Conservation (phyloP, 2,329 filamentous ascomycete genomes). For the Boeremia lycopersici region DNA sequence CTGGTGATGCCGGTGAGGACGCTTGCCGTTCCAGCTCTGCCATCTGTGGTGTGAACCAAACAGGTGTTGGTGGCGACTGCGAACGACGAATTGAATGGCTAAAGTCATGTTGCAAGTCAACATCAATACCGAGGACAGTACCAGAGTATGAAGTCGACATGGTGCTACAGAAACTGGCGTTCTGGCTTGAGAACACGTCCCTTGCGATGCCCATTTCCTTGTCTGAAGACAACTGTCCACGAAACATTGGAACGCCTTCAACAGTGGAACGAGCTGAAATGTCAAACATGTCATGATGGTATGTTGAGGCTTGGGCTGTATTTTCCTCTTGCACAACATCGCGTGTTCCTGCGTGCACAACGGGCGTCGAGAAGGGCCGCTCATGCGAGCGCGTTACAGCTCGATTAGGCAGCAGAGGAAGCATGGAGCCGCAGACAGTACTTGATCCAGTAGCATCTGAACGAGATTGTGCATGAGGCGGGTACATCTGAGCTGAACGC, state of each 20-base stretch:
- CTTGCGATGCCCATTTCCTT: conserved; percentile 22
- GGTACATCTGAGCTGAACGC: conserved; percentile 16
- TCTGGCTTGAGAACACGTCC: conserved; percentile 26
- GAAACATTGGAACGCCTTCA: conserved; percentile 30
- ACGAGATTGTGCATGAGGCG: conserved; percentile 5
- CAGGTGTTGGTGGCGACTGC: conserved; percentile 29
- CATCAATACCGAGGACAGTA: conserved; percentile 43
- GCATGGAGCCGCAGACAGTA: conserved; percentile 3
- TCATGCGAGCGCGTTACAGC: conserved; percentile 23
- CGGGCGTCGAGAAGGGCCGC: conserved; percentile 21
- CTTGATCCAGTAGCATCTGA: conserved; percentile 4
- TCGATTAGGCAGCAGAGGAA: conserved; percentile 18
- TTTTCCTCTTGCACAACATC: conserved; percentile 21
- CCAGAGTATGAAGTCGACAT: conserved; percentile 44
- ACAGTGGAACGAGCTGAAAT: conserved; percentile 28
- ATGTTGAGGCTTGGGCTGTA: conserved; percentile 19
- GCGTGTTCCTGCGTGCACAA: conserved; percentile 30
- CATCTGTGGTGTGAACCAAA: conserved; percentile 36
- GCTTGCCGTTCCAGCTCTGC: conserved; percentile 26
- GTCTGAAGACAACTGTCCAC: conserved; percentile 26
- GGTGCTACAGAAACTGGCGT: conserved; percentile 44
- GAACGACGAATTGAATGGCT: conserved; percentile 20
- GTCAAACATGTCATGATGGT: conserved; percentile 27
- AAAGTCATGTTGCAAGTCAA: conserved; percentile 39
- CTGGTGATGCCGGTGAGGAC: conserved; percentile 16